Evolutionary conservation across 306 rosid species (phyloP).

Genomic region (Medicago ruthenica): DNA sequence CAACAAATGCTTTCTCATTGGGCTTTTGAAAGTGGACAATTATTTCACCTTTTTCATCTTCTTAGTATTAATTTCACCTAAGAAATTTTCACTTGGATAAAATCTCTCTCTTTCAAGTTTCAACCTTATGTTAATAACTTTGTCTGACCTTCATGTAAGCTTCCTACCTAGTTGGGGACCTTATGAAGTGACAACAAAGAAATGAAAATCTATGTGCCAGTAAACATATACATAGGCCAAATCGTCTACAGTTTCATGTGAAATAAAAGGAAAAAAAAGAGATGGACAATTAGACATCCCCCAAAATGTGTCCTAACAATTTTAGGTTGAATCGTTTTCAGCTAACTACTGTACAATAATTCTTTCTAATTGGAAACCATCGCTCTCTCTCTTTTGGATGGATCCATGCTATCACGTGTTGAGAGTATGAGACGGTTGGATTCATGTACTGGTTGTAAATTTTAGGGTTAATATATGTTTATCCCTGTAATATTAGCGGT

Average conservation of each 20-base stretch:
- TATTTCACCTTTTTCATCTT: slow-evolving; percentile 35
- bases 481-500: too few species aligned
- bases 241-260: slow-evolving; percentile 20
- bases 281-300: not conserved
- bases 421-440: not conserved
- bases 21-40: slow-evolving; percentile 42
- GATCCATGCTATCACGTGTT: not conserved
- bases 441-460: too few species aligned
- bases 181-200: slow-evolving; percentile 47
- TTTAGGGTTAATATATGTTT: too few species aligned
- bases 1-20: slow-evolving; percentile 58
- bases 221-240: slow-evolving; percentile 36
- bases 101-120: slow-evolving; percentile 1
- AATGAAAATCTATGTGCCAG: slow-evolving; percentile 40
- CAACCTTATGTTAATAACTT: not conserved
- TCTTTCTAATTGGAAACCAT: slow-evolving; percentile 5
- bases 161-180: slow-evolving; percentile 42
- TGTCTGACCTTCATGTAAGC: slow-evolving; percentile 35
- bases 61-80: slow-evolving; percentile 22
- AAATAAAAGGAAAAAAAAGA: not conserved
- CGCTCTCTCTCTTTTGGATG: slow-evolving; percentile 5
- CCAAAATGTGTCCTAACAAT: slow-evolving; percentile 5
- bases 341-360: slow-evolving; percentile 11
- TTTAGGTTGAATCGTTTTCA: slow-evolving; percentile 17
- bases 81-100: slow-evolving; percentile 7